Evolutionary conservation across 129 eudicot species (phyloP), one percentile per base, ranked within the genome.

Genomic region (Artemisia argyi): DNA sequence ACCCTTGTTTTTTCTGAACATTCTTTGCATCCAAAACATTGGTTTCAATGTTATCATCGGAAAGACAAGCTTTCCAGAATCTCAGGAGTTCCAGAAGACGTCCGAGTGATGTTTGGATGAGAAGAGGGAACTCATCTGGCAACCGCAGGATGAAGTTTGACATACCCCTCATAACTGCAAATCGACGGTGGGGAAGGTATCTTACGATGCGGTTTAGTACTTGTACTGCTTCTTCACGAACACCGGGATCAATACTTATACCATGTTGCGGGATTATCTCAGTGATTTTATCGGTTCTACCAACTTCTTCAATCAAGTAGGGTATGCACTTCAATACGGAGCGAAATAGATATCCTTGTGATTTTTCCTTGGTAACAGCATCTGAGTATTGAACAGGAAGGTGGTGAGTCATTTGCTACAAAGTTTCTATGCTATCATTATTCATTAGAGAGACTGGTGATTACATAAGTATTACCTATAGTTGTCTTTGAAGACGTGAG

Each of bases 81-180:
- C 96, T 96, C 76, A 90, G 86, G 79, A 94, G 91, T 50, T 94
- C 98, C 71, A 94, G 66, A 66, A 94, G 94, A 76, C 98, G 98
- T 47, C 89, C 97, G 69, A 94, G 72, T 74, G 97, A 90, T 69
- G 98, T 94, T 79, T 94, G 98, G 83, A 94, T 94, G 39, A 94
- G 91, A 81, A 94, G 97, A 66, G 98, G 98, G 69, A 90, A 94
- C 73, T 94, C 98, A 55, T 94, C 98, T 5, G 97, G 98, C 54
- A 94, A 85, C 39, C 89, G 92, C 49, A 87, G 71, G 72, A 94
- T 87, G 73, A 94, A 94, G 71, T 94, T 94, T 55, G 98, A 81
- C 97, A 94, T 94, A 73, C 98, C 98, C 68, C 90, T 86, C 97
- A 94, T 90, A 74, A 94, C 98, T 48, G 98, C 97, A 84, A 94